phyloP scores from a whole-genome alignment of 2,329 filamentous ascomycete genomes.

The Ophiostoma quercus region DNA sequence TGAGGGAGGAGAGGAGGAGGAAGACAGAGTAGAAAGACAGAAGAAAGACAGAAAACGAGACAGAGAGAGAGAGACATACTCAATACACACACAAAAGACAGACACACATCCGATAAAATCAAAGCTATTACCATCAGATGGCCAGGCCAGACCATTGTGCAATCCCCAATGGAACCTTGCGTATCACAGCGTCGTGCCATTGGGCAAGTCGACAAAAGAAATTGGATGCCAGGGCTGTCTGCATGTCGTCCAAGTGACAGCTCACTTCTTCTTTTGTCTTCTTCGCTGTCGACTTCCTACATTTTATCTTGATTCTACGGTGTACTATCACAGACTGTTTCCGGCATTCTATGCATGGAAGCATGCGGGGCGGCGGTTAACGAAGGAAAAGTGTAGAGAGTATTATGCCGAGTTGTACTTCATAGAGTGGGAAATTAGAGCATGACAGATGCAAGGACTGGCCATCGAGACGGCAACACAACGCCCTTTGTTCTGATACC shows the following conservation, averaged over 20 bases:
- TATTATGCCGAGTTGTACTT: too few species aligned
- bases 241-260: not conserved
- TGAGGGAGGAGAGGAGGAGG: not conserved
- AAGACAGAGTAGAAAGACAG: not conserved
- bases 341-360: constrained; percentile 9
- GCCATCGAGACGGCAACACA: not conserved
- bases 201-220: not conserved
- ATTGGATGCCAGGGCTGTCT: constrained; percentile 7
- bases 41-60: not conserved
- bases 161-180: not conserved
- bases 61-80: not conserved
- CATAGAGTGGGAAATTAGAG: not conserved
- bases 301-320: not conserved
- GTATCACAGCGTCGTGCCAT: not conserved
- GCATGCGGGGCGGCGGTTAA: not conserved
- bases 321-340: not conserved
- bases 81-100: not conserved
- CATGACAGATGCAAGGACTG: not conserved
- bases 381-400: not conserved
- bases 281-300: not conserved
- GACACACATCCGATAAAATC: not conserved
- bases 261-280: not conserved
- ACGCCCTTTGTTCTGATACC: not conserved
- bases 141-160: not conserved
- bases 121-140: not conserved